Conservation (phyloP, 129 eudicot species). For the Silybum marianum region DNA sequence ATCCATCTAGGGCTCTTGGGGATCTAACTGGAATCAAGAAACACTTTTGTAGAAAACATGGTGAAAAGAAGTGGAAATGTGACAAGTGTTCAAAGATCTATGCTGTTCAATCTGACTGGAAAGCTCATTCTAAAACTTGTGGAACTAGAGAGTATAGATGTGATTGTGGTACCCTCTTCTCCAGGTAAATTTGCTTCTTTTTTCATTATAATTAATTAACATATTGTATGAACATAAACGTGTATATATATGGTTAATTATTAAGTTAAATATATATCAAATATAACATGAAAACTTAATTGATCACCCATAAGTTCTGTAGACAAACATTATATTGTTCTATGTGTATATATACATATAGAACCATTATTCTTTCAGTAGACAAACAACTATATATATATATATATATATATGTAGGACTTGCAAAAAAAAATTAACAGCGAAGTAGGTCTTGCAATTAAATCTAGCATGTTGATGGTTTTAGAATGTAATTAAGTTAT, state of each 20-base stretch:
- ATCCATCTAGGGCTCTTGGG: conserved; percentile 90
- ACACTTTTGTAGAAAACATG: conserved; percentile 89
- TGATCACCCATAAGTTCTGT: not conserved
- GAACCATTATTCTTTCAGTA: too few relatives aligned
- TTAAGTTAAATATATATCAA: not conserved
- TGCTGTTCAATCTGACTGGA: conserved; percentile 98
- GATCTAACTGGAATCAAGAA: conserved; percentile 94
- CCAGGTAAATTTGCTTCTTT: conserved; percentile 50
- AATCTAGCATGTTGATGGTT: not conserved
- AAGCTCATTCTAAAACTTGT: conserved; percentile 87
- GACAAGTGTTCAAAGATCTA: conserved; percentile 86
- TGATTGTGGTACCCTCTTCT: conserved; percentile 93
- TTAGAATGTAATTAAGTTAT: not conserved
- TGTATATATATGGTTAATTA: too few relatives aligned
- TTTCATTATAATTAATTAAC: not conserved
- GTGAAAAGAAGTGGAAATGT: conserved; percentile 91
- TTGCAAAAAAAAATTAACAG: too few relatives aligned
- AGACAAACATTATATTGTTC: not conserved
- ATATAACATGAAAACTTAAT: not conserved
- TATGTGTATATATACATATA: too few relatives aligned
- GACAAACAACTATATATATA: not conserved
- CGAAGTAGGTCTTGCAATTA: too few relatives aligned
- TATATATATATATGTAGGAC: not conserved
- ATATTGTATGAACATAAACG: conserved; percentile 3
- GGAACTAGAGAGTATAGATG: conserved; percentile 93